These are phyloP conservation scores for Trichopus zeylanicus DNA, from an alignment of 116 monocot genomes.

Conservation along the genomic window DNA sequence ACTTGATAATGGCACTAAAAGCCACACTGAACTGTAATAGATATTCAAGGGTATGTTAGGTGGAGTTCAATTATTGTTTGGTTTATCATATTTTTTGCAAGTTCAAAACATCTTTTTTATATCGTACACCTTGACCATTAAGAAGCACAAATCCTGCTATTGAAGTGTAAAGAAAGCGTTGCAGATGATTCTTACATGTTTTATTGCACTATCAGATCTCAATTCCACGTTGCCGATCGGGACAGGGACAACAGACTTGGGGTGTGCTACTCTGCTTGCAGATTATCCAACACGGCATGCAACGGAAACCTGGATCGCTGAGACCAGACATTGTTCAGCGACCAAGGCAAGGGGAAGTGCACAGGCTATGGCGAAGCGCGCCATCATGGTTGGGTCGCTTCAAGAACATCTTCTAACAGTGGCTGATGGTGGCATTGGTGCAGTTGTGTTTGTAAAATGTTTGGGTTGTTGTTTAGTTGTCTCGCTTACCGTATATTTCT, in stretches of 20 bases:
- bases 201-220: constrained; percentile 50
- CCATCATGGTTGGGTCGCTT: constrained; percentile 72
- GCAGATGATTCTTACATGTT: not conserved
- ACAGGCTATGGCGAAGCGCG: constrained; percentile 75
- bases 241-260: constrained; percentile 94
- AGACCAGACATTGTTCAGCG: constrained; percentile 90
- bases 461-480: constrained; percentile 3
- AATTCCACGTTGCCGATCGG: constrained; percentile 80
- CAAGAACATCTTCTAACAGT: constrained; percentile 29
- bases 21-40: too few relatives aligned
- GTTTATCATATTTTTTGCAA: too few relatives aligned
- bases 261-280: constrained; percentile 93
- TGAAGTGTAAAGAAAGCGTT: too few relatives aligned
- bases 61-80: too few relatives aligned
- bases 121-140: too few relatives aligned
- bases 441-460: constrained; percentile 17
- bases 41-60: too few relatives aligned
- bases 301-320: constrained; percentile 85
- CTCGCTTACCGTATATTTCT: not conserved
- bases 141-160: too few relatives aligned
- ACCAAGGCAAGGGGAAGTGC: constrained; percentile 70
- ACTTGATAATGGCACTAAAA: too few relatives aligned
- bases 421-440: constrained; percentile 1
- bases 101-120: too few relatives aligned
- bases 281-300: constrained; percentile 80